phyloP scores from a whole-genome alignment of 2,329 filamentous ascomycete species.

The Beauveria pseudobassiana region DNA sequence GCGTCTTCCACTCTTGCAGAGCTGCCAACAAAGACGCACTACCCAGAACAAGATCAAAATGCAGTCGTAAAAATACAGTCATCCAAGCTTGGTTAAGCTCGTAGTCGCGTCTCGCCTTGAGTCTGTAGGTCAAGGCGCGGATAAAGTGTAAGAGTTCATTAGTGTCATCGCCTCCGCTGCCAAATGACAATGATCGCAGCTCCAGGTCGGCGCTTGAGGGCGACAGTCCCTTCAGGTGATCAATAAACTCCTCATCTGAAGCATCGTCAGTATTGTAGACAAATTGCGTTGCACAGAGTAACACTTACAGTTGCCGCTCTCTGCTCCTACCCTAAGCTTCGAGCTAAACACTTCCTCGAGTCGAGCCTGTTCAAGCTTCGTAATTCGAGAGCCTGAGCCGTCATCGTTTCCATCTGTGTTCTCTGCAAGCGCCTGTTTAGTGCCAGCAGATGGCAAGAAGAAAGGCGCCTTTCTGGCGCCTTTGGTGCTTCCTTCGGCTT shows the following conservation, averaged over 20 bases:
- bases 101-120: constrained; percentile 70
- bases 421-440: constrained; percentile 32
- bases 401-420: constrained; percentile 33
- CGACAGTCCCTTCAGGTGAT: constrained; percentile 70
- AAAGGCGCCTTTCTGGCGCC: constrained; percentile 87
- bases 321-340: constrained; percentile 46
- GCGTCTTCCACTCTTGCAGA: constrained; percentile 61
- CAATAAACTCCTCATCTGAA: constrained; percentile 58
- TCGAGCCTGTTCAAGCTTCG: constrained; percentile 53
- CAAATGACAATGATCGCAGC: constrained; percentile 65
- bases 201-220: constrained; percentile 86
- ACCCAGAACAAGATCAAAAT: constrained; percentile 52
- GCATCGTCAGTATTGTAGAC: constrained; percentile 15
- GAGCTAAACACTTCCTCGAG: constrained; percentile 52
- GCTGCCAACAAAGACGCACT: constrained; percentile 47
- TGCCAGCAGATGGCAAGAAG: constrained; percentile 69
- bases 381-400: constrained; percentile 53
- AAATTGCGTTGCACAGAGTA: not conserved
- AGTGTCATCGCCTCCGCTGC: constrained; percentile 38
- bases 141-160: constrained; percentile 78
- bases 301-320: constrained; percentile 52
- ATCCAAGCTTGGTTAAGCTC: constrained; percentile 97
- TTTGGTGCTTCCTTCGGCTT: constrained; percentile 90
- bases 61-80: constrained; percentile 81
- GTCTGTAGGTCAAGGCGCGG: constrained; percentile 63